Percentiles rank a stretch among this genome's conserved stretches.
These are phyloP conservation scores for Phytophthora sojae DNA, from an alignment of 352 stramenopile genomes.

Conservation along the genomic window DNA sequence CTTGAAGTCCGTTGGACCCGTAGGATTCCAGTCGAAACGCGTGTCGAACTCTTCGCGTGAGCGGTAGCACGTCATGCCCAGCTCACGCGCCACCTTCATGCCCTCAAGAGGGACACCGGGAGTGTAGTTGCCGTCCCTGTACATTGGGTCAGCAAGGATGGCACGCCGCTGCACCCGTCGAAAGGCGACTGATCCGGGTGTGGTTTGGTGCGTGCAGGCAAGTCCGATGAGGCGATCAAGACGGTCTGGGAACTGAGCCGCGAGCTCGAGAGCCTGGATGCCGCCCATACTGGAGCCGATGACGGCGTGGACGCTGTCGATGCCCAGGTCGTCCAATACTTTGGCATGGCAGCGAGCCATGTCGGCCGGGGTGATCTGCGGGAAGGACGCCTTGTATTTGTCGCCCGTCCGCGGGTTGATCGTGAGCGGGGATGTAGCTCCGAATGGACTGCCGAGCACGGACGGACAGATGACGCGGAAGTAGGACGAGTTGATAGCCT, in stretches of 20 bases:
- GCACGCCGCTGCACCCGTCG: not conserved
- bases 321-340: not conserved
- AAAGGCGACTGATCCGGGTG: not conserved
- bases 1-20: not conserved
- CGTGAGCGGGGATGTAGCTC: not conserved
- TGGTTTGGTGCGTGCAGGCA: not conserved
- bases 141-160: not conserved
- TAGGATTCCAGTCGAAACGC: not conserved
- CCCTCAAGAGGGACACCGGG: not conserved
- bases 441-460: not conserved
- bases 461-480: not conserved
- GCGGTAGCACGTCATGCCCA: not conserved
- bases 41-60: not conserved
- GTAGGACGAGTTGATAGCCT: not conserved
- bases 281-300: not conserved
- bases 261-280: not conserved
- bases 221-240: not conserved
- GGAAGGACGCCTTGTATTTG: not conserved
- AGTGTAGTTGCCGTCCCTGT: not conserved
- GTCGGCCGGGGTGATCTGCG: not conserved
- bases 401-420: not conserved
- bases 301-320: not conserved
- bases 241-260: not conserved
- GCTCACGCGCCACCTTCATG: not conserved
- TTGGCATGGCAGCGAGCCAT: not conserved